Evolutionary conservation across 2,329 filamentous ascomycete species (phyloP).

Genomic region (Calonectria pteridis): DNA sequence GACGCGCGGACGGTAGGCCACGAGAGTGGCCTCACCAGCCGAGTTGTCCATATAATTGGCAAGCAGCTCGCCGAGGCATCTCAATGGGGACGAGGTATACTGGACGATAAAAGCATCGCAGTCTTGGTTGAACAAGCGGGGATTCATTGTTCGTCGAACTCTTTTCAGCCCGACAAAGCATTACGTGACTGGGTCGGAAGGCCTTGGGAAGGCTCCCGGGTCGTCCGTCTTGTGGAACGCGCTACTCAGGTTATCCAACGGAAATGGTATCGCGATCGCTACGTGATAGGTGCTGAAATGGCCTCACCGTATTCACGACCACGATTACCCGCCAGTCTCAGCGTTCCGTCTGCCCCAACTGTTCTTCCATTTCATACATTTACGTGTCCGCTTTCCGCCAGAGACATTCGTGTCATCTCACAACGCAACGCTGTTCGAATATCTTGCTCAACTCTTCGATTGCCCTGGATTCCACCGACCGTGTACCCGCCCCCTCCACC

Average conservation of each 20-base stretch:
- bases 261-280: conserved; percentile 89
- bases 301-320: conserved; percentile 75
- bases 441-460: conserved; percentile 87
- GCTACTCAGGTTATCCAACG: conserved; percentile 82
- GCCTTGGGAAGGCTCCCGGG: conserved; percentile 88
- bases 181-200: conserved; percentile 75
- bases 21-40: conserved; percentile 85
- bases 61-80: conserved; percentile 90
- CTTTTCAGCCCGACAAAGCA: conserved; percentile 54
- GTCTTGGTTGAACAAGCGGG: conserved; percentile 63
- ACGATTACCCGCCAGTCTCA: conserved; percentile 77
- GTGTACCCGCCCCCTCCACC: conserved; percentile 90
- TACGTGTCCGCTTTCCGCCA: conserved; percentile 91
- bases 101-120: conserved; percentile 68
- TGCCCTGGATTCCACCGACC: conserved; percentile 85
- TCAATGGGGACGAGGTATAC: conserved; percentile 81
- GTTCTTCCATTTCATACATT: conserved; percentile 98
- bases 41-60: conserved; percentile 90
- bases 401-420: conserved; percentile 92
- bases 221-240: conserved; percentile 87
- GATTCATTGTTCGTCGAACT: conserved; percentile 51
- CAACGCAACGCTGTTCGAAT: conserved; percentile 95
- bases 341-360: conserved; percentile 89
- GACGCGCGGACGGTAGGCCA: conserved; percentile 74
- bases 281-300: conserved; percentile 71